Conservation (phyloP, 164 flowering plant species). For the Warburgia ugandensis region DNA sequence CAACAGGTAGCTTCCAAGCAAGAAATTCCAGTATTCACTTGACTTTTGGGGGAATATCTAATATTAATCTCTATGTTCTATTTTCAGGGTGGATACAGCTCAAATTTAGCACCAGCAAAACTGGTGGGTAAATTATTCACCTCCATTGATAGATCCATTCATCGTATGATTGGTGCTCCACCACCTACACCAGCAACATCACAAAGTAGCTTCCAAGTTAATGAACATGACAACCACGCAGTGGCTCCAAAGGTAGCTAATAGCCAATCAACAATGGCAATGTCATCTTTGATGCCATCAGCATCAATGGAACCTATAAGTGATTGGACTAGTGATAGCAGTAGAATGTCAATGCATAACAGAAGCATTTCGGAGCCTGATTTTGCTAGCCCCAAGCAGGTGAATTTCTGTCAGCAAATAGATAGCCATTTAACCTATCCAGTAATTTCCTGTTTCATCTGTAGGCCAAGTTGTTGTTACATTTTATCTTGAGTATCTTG, state of each 20-base stretch:
- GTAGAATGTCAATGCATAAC: constrained; percentile 40
- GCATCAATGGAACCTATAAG: constrained; percentile 77
- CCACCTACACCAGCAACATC: constrained; percentile 55
- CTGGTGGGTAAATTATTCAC: constrained; percentile 77
- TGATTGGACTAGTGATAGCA: constrained; percentile 51
- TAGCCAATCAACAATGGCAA: constrained; percentile 77
- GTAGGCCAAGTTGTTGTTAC: too few species aligned
- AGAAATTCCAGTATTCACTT: too few species aligned
- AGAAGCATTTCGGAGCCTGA: constrained; percentile 97
- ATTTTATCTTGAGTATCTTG: too few species aligned
- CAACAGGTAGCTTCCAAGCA: constrained; percentile 86
- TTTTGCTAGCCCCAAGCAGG: constrained; percentile 73
- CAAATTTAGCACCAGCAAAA: constrained; percentile 79
- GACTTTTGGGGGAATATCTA: too few species aligned
- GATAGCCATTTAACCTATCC: too few species aligned
- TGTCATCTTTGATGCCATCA: constrained; percentile 73
- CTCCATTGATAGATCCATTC: constrained; percentile 78
- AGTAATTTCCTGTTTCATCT: too few species aligned
- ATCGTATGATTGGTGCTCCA: constrained; percentile 81
- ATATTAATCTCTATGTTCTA: too few species aligned
- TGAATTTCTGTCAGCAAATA: too few species aligned
- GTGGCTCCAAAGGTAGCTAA: constrained; percentile 41
- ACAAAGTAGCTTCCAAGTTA: constrained; percentile 29
- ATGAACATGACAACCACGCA: constrained; percentile 35
- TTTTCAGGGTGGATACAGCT: constrained; percentile 73